These are phyloP conservation scores for Amylocarpus encephaloides DNA, from an alignment of 2,329 filamentous ascomycete species.

Conservation along the genomic window DNA sequence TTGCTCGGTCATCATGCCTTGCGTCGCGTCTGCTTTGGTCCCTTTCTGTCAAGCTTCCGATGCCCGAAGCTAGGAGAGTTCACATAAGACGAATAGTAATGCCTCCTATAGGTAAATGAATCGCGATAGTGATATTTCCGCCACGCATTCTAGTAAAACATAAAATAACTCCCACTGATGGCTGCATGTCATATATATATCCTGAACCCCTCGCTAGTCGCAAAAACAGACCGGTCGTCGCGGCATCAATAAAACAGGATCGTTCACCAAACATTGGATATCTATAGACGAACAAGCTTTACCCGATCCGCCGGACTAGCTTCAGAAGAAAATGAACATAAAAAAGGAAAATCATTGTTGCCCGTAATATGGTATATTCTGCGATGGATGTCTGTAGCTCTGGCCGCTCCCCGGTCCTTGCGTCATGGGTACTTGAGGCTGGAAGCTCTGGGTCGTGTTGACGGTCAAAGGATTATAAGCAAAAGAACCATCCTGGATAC, in stretches of 20 bases:
- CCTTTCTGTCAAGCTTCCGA: too few relatives aligned
- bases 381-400: conserved; percentile 24
- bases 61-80: too few relatives aligned
- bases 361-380: conserved; percentile 21
- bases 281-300: background rate
- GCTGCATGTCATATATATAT: too few relatives aligned
- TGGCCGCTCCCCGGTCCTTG: conserved; percentile 23
- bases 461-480: conserved; percentile 21
- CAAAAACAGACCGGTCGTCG: too few relatives aligned
- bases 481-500: conserved; percentile 19
- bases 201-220: too few relatives aligned
- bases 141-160: too few relatives aligned
- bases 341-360: conserved; percentile 13
- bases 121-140: too few relatives aligned
- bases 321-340: background rate
- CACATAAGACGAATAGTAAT: too few relatives aligned
- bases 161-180: background rate
- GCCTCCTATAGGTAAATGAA: too few relatives aligned
- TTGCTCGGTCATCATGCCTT: too few relatives aligned
- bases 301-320: background rate
- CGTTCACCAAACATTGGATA: conserved; percentile 4
- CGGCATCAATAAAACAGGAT: background rate
- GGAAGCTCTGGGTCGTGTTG: conserved; percentile 16
- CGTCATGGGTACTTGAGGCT: conserved; percentile 25
- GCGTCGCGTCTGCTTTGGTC: too few relatives aligned